Percentiles rank a stretch among this genome's conserved stretches.
These are phyloP conservation scores for Neurospora sp. DNA, from an alignment of 495 filamentous ascomycete species.

Conservation along the genomic window DNA sequence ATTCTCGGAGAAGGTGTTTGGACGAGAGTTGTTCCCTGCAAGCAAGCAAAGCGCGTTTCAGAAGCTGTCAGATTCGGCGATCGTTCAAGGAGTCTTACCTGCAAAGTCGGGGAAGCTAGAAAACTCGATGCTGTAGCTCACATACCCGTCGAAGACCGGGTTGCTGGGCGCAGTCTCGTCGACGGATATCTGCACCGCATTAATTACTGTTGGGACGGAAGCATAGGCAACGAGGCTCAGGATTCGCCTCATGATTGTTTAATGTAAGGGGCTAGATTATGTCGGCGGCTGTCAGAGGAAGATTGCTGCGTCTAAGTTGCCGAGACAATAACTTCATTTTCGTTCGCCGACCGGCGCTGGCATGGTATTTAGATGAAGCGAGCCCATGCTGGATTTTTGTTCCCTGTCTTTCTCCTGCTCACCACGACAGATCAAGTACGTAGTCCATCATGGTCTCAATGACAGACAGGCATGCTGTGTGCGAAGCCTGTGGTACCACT, in stretches of 20 bases:
- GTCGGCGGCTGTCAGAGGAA: not conserved
- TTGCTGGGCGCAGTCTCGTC: conserved; percentile 12
- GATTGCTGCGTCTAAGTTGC: not conserved
- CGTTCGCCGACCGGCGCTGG: not conserved
- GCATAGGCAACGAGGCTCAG: conserved; percentile 5
- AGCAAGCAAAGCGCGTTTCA: not conserved
- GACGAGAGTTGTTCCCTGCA: conserved; percentile 36
- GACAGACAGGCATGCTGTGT: not conserved
- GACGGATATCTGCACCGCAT: conserved; percentile 7
- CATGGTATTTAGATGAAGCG: not conserved
- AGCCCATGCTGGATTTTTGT: not conserved
- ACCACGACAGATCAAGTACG: not conserved
- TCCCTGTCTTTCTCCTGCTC: not conserved
- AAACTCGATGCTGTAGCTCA: conserved; percentile 53
- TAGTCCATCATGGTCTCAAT: not conserved
- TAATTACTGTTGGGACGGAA: not conserved
- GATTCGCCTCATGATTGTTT: not conserved
- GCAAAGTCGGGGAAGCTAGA: conserved; percentile 54
- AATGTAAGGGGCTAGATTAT: not conserved
- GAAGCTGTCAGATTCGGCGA: not conserved
- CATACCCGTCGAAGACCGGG: conserved; percentile 40
- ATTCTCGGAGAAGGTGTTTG: conserved; percentile 50
- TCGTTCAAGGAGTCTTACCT: conserved; percentile 30
- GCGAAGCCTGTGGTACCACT: not conserved
- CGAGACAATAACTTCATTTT: not conserved